Conservation (phyloP, 257 asterid species). For the Penstemon eatonii region DNA sequence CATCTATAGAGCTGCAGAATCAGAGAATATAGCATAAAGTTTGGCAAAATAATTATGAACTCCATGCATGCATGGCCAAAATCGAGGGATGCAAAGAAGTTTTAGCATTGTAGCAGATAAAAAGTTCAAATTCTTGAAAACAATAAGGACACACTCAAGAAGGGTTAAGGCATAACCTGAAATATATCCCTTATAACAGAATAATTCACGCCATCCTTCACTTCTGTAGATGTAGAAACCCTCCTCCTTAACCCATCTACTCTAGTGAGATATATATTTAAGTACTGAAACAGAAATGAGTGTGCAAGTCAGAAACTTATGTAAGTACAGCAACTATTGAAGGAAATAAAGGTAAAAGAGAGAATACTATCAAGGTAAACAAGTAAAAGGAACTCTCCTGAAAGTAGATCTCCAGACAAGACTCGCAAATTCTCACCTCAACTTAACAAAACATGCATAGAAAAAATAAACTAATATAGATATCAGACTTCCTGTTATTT, state of each 20-base stretch:
- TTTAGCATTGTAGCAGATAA: slow-evolving; percentile 1
- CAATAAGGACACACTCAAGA: background rate
- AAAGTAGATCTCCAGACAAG: slow-evolving; percentile 2
- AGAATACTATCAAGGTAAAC: background rate
- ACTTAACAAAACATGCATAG: slow-evolving; percentile 15
- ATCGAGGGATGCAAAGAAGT: background rate
- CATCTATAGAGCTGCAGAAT: slow-evolving; percentile 19
- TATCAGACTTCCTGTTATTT: slow-evolving; percentile 4
- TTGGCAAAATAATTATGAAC: slow-evolving; percentile 19
- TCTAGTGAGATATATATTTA: slow-evolving; percentile 84
- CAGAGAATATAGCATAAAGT: slow-evolving; percentile 11
- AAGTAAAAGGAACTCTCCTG: slow-evolving; percentile 1
- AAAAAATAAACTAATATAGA: slow-evolving; percentile 14
- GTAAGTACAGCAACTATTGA: slow-evolving; percentile 7
- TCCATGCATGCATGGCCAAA: background rate
- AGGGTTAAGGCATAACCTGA: slow-evolving; percentile 49
- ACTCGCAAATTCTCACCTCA: background rate
- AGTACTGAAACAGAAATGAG: slow-evolving; percentile 66
- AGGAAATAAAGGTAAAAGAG: background rate
- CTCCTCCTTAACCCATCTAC: slow-evolving; percentile 91
- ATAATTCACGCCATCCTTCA: slow-evolving; percentile 48
- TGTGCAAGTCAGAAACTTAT: slow-evolving; percentile 26
- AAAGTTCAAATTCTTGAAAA: background rate
- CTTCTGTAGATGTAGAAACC: slow-evolving; percentile 49
- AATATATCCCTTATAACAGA: slow-evolving; percentile 62